phyloP scores from a whole-genome alignment of 768 basidiomycete species.

The Pisolithus marmoratus region DNA sequence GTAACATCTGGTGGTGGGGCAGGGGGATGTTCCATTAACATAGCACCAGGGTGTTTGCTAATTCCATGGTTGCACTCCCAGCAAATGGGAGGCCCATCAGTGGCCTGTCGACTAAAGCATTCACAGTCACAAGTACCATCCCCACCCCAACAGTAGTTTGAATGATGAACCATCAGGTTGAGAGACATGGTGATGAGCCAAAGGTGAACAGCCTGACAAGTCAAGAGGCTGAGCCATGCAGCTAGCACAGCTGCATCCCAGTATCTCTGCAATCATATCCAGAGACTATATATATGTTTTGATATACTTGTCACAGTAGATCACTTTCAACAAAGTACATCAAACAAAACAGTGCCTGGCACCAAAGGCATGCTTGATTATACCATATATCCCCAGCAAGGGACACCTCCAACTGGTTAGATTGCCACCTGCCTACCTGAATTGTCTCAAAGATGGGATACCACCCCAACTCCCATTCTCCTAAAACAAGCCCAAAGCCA shows the following conservation, averaged over 20 bases:
- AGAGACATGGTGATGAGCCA: neutral
- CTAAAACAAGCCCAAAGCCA: slow-evolving; percentile 8
- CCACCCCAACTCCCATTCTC: slow-evolving; percentile 11
- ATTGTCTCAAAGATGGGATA: slow-evolving; percentile 12
- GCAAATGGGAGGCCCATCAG: neutral
- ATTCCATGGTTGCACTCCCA: neutral
- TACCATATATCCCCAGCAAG: slow-evolving; percentile 9
- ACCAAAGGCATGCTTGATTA: slow-evolving; percentile 8
- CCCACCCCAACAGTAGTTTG: neutral
- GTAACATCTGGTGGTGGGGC: too few species aligned
- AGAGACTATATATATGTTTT: neutral
- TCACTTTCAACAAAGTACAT: neutral
- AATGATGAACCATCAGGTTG: neutral
- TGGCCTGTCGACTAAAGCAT: neutral
- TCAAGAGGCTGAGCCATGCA: neutral
- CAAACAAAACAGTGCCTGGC: slow-evolving; percentile 5
- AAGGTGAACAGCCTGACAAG: neutral
- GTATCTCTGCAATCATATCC: neutral
- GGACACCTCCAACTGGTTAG: slow-evolving; percentile 2
- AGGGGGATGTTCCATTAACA: too few species aligned
- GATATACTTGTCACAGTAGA: neutral
- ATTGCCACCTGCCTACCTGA: neutral
- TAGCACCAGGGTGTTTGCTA: neutral
- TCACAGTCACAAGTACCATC: neutral
- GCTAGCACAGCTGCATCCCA: too few species aligned